Conservation (phyloP, 495 filamentous ascomycete genomes). For the Lichina pygmaea region DNA sequence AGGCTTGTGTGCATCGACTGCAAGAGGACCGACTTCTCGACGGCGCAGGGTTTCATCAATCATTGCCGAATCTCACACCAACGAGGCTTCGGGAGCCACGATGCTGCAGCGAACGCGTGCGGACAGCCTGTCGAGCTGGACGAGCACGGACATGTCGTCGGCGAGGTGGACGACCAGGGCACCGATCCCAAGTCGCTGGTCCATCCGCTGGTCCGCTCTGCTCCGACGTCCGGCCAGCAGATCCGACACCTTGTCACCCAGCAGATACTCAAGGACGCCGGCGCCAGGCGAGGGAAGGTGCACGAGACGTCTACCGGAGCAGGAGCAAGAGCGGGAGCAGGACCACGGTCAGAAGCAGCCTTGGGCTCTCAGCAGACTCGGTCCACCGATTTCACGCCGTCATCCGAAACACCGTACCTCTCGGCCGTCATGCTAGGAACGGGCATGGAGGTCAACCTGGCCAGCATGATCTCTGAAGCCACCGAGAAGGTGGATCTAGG, state of each 20-base stretch:
- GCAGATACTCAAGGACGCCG: too few relatives aligned
- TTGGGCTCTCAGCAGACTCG: background rate
- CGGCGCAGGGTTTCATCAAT: conserved; percentile 93
- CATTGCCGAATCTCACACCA: conserved; percentile 90
- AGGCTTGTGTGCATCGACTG: conserved; percentile 82
- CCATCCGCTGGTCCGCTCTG: conserved; percentile 39
- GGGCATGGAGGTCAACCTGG: conserved; percentile 35
- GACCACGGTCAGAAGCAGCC: background rate
- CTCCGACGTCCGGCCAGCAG: conserved; percentile 19
- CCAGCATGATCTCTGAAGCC: conserved; percentile 27
- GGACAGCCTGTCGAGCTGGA: conserved; percentile 56
- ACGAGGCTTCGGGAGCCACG: conserved; percentile 76
- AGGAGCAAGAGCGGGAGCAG: background rate
- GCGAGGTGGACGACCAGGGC: conserved; percentile 21
- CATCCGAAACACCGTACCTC: conserved; percentile 47
- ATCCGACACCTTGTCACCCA: too few relatives aligned
- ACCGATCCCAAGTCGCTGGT: conserved; percentile 24
- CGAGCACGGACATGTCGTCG: conserved; percentile 26
- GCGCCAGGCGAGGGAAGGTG: too few relatives aligned
- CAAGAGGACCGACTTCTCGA: conserved; percentile 68
- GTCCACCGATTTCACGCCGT: conserved; percentile 23
- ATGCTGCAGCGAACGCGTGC: conserved; percentile 73
- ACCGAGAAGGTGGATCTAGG: conserved; percentile 25
- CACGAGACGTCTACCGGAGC: too few relatives aligned
- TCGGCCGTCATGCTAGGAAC: conserved; percentile 39